Base-by-base conservation (phyloP, 2,329 filamentous ascomycete species). In the Arthroderma sp. region DNA sequence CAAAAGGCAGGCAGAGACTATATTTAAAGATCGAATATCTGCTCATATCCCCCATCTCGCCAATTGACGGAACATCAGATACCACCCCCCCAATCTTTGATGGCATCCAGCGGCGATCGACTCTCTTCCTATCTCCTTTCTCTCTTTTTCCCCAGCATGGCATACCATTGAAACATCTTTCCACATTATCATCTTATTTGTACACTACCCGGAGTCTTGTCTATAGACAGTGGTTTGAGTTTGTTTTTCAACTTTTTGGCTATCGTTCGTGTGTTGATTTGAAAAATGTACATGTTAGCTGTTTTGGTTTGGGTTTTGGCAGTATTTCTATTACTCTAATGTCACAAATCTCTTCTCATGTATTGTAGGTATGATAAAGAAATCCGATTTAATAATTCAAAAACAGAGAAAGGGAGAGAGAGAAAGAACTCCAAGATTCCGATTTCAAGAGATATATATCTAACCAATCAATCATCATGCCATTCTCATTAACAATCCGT, bases 1-100 rank as follows among this genome's bases (percentile, higher is more conserved):
- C 91, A 98, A 67, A 98, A 98, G 80, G 93, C 86, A 64, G 89
- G 85, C 45, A 79, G 91, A 58, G 91, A 98, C 68, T 96, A 83
- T 57, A 80, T 82, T 53, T 84, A 70, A 78, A 32, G 9, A 30
- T 29, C 22, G 8, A 8, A 38, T 22, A 22, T 22, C 8, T 38
- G 10, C 33, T 22, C 28, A 9, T 30, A 22, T 9, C 15, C 36
- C 10, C 30, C 29, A 41, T 10, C 10, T 9, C 29, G 10, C 28
- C 6, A 32, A 38, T 6, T 37, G 29, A 31, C 15, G 15, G 15
- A 22, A 22, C 15, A 22, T 22, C 15, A 22, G 15, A 22, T 22
- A 22, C 15, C 15, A 22, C 15, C 15, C 15, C 15, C 27, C 29
- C 6, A 34, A 40, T 9, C 10, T 6, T 32, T 11, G n/a, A 15